phyloP scores from a whole-genome alignment of 2,329 filamentous ascomycete genomes.

The Colletotrichum karsti region DNA sequence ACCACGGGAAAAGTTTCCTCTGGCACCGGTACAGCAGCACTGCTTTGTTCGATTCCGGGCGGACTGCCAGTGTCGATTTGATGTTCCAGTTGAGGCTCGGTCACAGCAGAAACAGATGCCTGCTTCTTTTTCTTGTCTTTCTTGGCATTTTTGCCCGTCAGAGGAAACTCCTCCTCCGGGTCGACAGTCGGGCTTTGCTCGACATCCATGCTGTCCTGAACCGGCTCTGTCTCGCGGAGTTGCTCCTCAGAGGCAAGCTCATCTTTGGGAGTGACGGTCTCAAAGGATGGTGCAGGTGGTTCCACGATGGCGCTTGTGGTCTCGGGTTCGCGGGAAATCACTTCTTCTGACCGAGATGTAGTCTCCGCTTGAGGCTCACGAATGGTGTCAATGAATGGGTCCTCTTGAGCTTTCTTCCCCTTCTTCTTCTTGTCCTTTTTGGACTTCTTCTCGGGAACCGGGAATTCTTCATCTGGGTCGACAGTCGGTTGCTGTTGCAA shows the following conservation, averaged over 20 bases:
- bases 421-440: slow-evolving; percentile 10
- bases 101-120: not conserved
- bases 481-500: not conserved
- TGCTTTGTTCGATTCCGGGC: not conserved
- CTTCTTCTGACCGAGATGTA: not conserved
- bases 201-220: not conserved
- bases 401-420: slow-evolving; percentile 16
- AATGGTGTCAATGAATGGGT: not conserved
- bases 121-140: slow-evolving; percentile 43
- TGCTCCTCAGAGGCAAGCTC: not conserved
- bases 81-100: not conserved
- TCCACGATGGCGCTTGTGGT: not conserved
- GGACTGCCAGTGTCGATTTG: not conserved
- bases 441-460: not conserved
- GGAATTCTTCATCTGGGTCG: not conserved
- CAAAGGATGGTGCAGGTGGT: not conserved
- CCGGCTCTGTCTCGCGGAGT: not conserved
- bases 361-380: not conserved
- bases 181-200: not conserved
- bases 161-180: not conserved
- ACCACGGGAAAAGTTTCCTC: too few relatives aligned
- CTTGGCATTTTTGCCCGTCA: slow-evolving; percentile 34
- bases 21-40: not conserved
- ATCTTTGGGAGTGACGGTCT: not conserved
- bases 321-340: not conserved